phyloP scores from a whole-genome alignment of 148 eudicot species.

The Beta vulgaris region DNA sequence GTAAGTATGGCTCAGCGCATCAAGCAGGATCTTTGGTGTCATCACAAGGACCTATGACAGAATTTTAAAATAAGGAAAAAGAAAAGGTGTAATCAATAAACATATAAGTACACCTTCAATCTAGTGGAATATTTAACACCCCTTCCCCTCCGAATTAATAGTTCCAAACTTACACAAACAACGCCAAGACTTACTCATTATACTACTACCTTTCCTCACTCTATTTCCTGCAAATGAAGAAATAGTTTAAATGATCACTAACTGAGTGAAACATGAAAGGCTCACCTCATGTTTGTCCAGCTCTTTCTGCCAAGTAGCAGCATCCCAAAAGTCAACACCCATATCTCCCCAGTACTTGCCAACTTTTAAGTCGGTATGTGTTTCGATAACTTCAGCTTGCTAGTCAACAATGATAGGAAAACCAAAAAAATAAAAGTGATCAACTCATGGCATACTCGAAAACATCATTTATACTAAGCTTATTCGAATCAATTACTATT shows the following conservation, averaged over 20 bases:
- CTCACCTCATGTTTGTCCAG: slow-evolving; percentile 62
- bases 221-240: background rate
- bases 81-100: too few species aligned
- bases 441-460: background rate
- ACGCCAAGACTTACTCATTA: background rate
- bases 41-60: slow-evolving; percentile 76
- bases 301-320: slow-evolving; percentile 59
- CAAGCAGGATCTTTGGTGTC: slow-evolving; percentile 70
- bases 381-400: slow-evolving; percentile 71
- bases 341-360: slow-evolving; percentile 83
- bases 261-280: background rate
- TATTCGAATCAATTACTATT: background rate
- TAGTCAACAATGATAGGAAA: slow-evolving; percentile 24
- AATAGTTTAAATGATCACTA: background rate
- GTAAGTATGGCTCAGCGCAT: slow-evolving; percentile 72
- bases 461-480: background rate
- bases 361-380: slow-evolving; percentile 75
- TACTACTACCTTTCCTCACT: background rate
- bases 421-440: slow-evolving; percentile 9
- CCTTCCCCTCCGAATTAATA: background rate
- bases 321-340: slow-evolving; percentile 88
- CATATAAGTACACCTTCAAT: background rate
- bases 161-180: background rate
- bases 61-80: too few species aligned
- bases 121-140: background rate